Percentiles rank a stretch among this genome's conserved stretches.
These are phyloP conservation scores for Physcomitrium patens DNA, from an alignment of 225 moss, liverwort and hornwort genomes.

Conservation along the genomic window DNA sequence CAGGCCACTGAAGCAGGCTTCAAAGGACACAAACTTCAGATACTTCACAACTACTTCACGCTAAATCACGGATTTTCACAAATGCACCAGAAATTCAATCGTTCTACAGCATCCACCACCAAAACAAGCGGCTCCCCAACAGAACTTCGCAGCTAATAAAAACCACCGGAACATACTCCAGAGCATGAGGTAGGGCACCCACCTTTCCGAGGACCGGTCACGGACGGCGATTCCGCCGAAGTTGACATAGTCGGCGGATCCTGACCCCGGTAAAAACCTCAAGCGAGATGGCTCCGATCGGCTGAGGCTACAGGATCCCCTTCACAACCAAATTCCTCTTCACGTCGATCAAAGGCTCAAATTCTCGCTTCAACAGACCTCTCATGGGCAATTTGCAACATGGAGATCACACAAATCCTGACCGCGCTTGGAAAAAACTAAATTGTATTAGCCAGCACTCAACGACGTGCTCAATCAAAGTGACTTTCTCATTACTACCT, in stretches of 20 bases:
- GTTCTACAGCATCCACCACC: not conserved
- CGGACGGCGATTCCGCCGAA: slow-evolving; percentile 21
- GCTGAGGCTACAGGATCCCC: not conserved
- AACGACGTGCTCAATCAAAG: no score
- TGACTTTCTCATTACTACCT: no score
- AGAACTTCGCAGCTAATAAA: not conserved
- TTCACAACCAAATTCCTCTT: slow-evolving; percentile 11
- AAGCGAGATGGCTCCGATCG: not conserved
- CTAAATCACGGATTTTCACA: not conserved
- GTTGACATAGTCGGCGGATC: slow-evolving; percentile 27
- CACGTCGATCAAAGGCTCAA: not conserved
- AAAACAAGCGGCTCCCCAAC: not conserved
- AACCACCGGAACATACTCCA: not conserved
- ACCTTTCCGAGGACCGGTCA: slow-evolving; percentile 45
- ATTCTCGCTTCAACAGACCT: not conserved
- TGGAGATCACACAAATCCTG: not conserved
- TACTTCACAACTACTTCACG: not conserved
- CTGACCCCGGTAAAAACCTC: slow-evolving; percentile 6
- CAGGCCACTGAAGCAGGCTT: slow-evolving; percentile 1
- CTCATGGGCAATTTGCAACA: not conserved
- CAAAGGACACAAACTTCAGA: not conserved
- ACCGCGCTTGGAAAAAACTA: no score
- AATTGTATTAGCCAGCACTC: no score
- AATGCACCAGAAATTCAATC: not conserved
- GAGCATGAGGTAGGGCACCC: not conserved